These are phyloP conservation scores for Linum tenue DNA, from an alignment of 345 rosid species.

Conservation along the genomic window DNA sequence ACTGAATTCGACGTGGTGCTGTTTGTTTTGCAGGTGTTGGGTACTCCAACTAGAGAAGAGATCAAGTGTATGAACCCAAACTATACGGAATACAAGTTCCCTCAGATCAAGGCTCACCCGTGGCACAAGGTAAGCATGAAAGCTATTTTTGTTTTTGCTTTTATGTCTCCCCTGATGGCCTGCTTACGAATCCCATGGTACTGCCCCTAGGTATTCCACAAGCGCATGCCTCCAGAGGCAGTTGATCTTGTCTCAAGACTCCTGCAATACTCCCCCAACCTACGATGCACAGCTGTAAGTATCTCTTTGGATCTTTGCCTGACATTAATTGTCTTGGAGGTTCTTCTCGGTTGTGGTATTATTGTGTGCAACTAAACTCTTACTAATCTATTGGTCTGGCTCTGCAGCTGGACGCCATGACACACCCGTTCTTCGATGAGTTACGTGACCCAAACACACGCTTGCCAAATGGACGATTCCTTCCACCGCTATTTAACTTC, in stretches of 20 bases:
- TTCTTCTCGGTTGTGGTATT: neutral
- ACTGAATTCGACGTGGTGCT: neutral
- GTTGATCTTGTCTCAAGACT: slow-evolving; percentile 94
- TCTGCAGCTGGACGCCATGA: slow-evolving; percentile 69
- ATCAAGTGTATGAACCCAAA: slow-evolving; percentile 99
- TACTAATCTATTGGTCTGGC: neutral
- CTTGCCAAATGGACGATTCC: slow-evolving; percentile 77
- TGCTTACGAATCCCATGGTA: neutral
- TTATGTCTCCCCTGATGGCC: neutral
- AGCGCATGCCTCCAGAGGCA: slow-evolving; percentile 97
- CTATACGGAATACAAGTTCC: slow-evolving; percentile 91
- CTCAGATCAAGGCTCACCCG: slow-evolving; percentile 98
- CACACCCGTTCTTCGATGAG: slow-evolving; percentile 95
- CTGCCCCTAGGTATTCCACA: slow-evolving; percentile 59
- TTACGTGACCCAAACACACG: slow-evolving; percentile 72
- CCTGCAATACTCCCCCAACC: slow-evolving; percentile 92
- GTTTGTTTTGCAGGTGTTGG: slow-evolving; percentile 48
- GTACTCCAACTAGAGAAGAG: slow-evolving; percentile 97
- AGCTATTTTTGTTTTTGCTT: neutral
- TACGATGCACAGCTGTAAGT: slow-evolving; percentile 88
- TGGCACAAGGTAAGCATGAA: slow-evolving; percentile 80
- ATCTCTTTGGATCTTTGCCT: neutral
- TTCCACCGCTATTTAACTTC: slow-evolving; percentile 93
- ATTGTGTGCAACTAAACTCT: neutral
- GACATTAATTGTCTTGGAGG: neutral